Base-by-base conservation (phyloP, 2,329 filamentous ascomycete species). In the Aspergillus candidus region DNA sequence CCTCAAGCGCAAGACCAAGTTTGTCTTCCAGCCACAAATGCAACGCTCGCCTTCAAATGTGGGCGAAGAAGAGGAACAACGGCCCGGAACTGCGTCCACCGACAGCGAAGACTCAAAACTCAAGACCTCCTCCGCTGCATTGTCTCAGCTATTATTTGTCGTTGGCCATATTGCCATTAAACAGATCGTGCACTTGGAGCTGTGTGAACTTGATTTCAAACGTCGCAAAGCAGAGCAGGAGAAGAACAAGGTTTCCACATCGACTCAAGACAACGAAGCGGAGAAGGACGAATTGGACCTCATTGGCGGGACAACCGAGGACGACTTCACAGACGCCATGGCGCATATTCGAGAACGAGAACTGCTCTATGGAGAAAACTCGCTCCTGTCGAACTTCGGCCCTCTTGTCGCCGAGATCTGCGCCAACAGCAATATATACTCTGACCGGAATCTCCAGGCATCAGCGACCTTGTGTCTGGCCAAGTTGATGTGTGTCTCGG, bases 151-250 rank as follows among this genome's bases (percentile, higher is more conserved):
- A 2, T 75, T 98, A 0, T 97, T 97, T 62, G 85, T 95, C 31
- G 91, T 97, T 27, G 93, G 93, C 0, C 93, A 98, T 60, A 86
- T 97, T 38, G 93, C 93, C 11, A 93, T 98, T 62, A 98, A 98
- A 71, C 94, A 98, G 63, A 98, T 98, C 56, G 94, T 98, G 1
- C 93, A 98, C 63, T 79, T 98, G 10, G 93, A 98, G 59, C 76
- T 97, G n/a, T 95, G 90, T 63, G 93, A 98, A 62, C 81, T 93
- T 39, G 93, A 98, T 66, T 98, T 98, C 69, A 98, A 98, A 73
- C 86, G 91, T 42, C 80, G 91, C 53, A 98, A 98, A 73, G 63
- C 63, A 6, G 71, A 72, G 65, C 63, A 70, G 58, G 62, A 73
- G 63, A 69, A 74, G 64, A 72, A 66, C 39, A 72, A 73, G 56